Percentiles rank a stretch among this genome's conserved stretches.
Evolutionary conservation across 2,329 filamentous ascomycete genomes (phyloP).

Genomic region (Xylaria sp.): DNA sequence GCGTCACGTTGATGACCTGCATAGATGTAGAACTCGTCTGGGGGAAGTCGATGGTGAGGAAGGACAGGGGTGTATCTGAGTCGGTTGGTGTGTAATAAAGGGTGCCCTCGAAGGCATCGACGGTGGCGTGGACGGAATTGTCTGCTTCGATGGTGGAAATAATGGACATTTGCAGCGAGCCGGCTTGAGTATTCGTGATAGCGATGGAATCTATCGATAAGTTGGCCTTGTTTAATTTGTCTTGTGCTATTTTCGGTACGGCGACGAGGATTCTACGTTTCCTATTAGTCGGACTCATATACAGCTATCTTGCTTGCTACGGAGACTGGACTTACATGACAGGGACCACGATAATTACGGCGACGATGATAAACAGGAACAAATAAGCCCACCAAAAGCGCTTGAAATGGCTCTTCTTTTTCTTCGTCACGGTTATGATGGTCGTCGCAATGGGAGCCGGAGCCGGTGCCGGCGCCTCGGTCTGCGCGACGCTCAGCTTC

Average conservation of each 20-base stretch:
- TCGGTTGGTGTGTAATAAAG: slow-evolving; percentile 48
- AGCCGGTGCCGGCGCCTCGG: background rate
- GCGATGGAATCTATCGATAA: slow-evolving; percentile 48
- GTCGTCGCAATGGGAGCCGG: background rate
- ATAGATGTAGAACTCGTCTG: slow-evolving; percentile 44
- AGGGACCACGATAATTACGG: slow-evolving; percentile 49
- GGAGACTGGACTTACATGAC: slow-evolving; percentile 49
- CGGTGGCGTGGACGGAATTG: slow-evolving; percentile 46
- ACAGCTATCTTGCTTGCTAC: background rate
- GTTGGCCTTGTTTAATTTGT: slow-evolving; percentile 48
- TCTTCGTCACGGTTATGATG: slow-evolving; percentile 23
- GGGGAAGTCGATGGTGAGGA: slow-evolving; percentile 49
- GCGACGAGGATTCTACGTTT: slow-evolving; percentile 48
- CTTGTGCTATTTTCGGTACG: slow-evolving; percentile 52
- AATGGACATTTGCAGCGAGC: slow-evolving; percentile 47
- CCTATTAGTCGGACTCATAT: background rate
- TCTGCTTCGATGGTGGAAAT: slow-evolving; percentile 51
- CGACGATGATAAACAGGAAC: slow-evolving; percentile 44
- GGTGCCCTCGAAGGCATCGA: slow-evolving; percentile 46
- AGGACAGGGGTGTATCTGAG: slow-evolving; percentile 41
- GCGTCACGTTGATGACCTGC: slow-evolving; percentile 48
- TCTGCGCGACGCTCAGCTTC: background rate
- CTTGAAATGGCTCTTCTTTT: slow-evolving; percentile 42
- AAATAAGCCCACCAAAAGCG: slow-evolving; percentile 59
- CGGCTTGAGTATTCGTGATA: slow-evolving; percentile 42